A percentile compares a stretch with the other conserved stretches of the same genome.
Evolutionary conservation across 768 basidiomycete genomes (phyloP).

Genomic region (Kwoniella europaea): DNA sequence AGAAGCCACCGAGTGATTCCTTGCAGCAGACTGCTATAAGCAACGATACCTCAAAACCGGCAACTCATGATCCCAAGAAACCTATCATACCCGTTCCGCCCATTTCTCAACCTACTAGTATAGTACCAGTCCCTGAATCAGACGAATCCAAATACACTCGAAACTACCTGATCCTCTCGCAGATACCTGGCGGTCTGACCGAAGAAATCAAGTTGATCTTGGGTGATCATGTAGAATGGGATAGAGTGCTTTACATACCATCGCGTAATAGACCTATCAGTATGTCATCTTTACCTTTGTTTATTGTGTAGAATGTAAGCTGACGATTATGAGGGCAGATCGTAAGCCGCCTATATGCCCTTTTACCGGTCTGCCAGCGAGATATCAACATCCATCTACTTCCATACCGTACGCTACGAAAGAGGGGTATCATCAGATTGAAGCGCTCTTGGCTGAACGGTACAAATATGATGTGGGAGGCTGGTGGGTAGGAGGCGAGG

Average conservation of each 20-base stretch:
- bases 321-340: slow-evolving; percentile 59
- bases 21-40: too few relatives aligned
- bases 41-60: too few relatives aligned
- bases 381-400: slow-evolving; percentile 78
- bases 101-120: background rate
- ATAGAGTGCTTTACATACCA: slow-evolving; percentile 43
- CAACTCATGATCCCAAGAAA: slow-evolving; percentile 5
- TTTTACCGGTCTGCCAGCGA: slow-evolving; percentile 77
- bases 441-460: slow-evolving; percentile 68
- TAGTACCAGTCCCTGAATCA: background rate
- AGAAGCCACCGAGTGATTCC: too few relatives aligned
- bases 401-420: slow-evolving; percentile 78
- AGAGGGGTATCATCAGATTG: slow-evolving; percentile 70
- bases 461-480: slow-evolving; percentile 67
- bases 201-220: slow-evolving; percentile 83
- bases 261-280: slow-evolving; percentile 42
- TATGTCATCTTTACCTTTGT: slow-evolving; percentile 10
- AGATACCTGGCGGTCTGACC: slow-evolving; percentile 51
- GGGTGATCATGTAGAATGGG: slow-evolving; percentile 77
- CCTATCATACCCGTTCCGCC: background rate
- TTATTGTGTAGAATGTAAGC: background rate
- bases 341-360: slow-evolving; percentile 72
- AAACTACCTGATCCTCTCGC: slow-evolving; percentile 54
- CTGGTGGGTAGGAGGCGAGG: slow-evolving; percentile 51
- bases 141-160: slow-evolving; percentile 39